Evolutionary conservation across 2,329 filamentous ascomycete genomes (phyloP), one percentile per base, ranked within the genome.

Genomic region (Talaromyces sp.): DNA sequence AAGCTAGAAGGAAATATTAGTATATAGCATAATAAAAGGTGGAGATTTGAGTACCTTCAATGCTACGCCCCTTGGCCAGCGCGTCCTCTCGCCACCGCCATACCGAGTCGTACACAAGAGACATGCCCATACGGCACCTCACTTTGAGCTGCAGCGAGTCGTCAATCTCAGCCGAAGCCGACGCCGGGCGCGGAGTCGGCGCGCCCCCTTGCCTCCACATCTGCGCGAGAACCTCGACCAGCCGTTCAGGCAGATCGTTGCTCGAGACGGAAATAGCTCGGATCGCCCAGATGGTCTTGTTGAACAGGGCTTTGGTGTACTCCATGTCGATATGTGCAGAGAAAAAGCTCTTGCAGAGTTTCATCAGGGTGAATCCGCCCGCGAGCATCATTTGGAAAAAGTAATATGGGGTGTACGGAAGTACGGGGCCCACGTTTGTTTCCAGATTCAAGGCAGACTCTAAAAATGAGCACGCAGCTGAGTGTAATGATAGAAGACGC

Each of bases 381-480:
- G 85, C 86, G 30, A 88, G 80, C 70, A 88, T 83, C 80, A 88
- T 88, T 70, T 88, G 86, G 69, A 87, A 84, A 61, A 89, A 81
- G 69, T 88, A 88, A 66, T 83, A 86, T 51, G 78, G 81, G 19
- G 82, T 82, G 62, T 86, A 82, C 62, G 78, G 78, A 11, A 85
- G 73, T 36, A 81, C 76, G 8, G 79, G 77, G 1, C 81, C 78
- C 22, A 78, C 72, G 22, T 74, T 73, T 10, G 73, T 77, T 64
- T 77, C 77, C 25, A 80, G 67, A 36, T 76, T 77, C 65, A 81
- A 72, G 17, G 78, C 77, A n/a, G 71, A 69, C 65, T 81, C 79
- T 22, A 82, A 74, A 65, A 81, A 81, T 4, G 74, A 69, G 15
- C 75, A 80, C 1, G 79, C 80, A 5, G 79, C 76, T 52, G 77